Evolutionary conservation across 352 stramenopile species (phyloP).

Genomic region (Globisporangium rhizosaccharum): DNA sequence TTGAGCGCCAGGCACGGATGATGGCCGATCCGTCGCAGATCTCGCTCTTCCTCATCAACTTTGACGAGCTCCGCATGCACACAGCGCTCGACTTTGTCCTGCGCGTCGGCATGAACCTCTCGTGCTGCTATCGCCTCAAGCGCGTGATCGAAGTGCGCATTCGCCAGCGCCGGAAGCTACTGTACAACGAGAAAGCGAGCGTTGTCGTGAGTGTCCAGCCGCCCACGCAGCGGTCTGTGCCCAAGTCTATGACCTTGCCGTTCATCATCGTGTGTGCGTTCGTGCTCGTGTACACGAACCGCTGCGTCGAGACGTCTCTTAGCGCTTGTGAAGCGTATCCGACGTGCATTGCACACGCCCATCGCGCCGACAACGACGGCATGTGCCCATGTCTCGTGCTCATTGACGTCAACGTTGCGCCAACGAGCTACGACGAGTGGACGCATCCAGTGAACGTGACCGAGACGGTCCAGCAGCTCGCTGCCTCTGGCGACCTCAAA

Average conservation of each 20-base stretch:
- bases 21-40: constrained; percentile 28
- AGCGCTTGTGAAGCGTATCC: constrained; percentile 10
- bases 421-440: constrained; percentile 22
- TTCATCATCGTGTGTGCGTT: constrained; percentile 14
- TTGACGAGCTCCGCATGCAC: constrained; percentile 25
- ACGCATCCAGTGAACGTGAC: constrained; percentile 18
- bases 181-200: constrained; percentile 1
- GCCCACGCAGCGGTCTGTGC: constrained; percentile 9
- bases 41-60: constrained; percentile 22
- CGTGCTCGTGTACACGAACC: constrained; percentile 12
- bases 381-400: constrained; percentile 32
- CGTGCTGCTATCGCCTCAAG: constrained; percentile 22
- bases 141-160: constrained; percentile 13
- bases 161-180: constrained; percentile 8
- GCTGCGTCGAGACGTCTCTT: constrained; percentile 15
- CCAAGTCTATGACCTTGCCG: constrained; percentile 16
- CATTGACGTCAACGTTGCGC: constrained; percentile 20
- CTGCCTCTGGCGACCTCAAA: constrained; percentile 24
- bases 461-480: constrained; percentile 17
- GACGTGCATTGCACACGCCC: constrained; percentile 23
- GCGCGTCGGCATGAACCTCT: constrained; percentile 18
- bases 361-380: constrained; percentile 9
- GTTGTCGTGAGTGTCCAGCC: neutral
- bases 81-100: constrained; percentile 19
- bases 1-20: constrained; percentile 26